Conservation (phyloP, 768 basidiomycete genomes). For the Xanthoconium stramineum region DNA sequence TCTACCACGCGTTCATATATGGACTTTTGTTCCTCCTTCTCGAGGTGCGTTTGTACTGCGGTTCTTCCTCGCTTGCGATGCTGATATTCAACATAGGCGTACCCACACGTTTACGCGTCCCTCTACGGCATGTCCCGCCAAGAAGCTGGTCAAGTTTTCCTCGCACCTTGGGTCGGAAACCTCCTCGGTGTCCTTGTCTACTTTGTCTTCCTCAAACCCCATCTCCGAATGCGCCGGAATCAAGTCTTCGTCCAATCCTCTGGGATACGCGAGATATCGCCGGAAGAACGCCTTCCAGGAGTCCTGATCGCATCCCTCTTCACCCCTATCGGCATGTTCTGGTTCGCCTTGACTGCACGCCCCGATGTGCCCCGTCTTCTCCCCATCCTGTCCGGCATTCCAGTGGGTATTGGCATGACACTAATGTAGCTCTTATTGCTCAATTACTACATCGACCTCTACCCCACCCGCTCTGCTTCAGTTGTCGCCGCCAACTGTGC, state of each 20-base stretch:
- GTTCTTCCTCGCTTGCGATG: not conserved
- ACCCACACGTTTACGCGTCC: slow-evolving; percentile 19
- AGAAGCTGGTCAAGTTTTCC: slow-evolving; percentile 22
- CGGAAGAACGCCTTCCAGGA: slow-evolving; percentile 28
- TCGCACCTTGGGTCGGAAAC: slow-evolving; percentile 27
- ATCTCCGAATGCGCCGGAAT: slow-evolving; percentile 12
- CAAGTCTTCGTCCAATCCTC: slow-evolving; percentile 17
- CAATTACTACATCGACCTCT: slow-evolving; percentile 31
- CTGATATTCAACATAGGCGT: slow-evolving; percentile 14
- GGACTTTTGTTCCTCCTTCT: slow-evolving; percentile 30
- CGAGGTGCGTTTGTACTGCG: slow-evolving; percentile 10
- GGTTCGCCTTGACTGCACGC: slow-evolving; percentile 23
- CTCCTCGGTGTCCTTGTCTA: slow-evolving; percentile 26
- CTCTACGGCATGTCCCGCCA: slow-evolving; percentile 25
- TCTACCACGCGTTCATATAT: slow-evolving; percentile 28
- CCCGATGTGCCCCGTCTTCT: slow-evolving; percentile 9
- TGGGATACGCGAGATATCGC: slow-evolving; percentile 22
- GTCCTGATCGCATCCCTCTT: slow-evolving; percentile 24
- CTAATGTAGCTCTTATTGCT: slow-evolving; percentile 25
- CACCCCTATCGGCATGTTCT: slow-evolving; percentile 28
- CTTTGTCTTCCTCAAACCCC: slow-evolving; percentile 25
- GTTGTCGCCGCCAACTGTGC: slow-evolving; percentile 29
- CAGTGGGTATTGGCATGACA: slow-evolving; percentile 29
- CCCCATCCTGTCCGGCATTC: slow-evolving; percentile 22
- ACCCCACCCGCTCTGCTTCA: slow-evolving; percentile 29